Base-by-base conservation (phyloP, 2,329 filamentous ascomycete species). In the Zalaria obscura region DNA sequence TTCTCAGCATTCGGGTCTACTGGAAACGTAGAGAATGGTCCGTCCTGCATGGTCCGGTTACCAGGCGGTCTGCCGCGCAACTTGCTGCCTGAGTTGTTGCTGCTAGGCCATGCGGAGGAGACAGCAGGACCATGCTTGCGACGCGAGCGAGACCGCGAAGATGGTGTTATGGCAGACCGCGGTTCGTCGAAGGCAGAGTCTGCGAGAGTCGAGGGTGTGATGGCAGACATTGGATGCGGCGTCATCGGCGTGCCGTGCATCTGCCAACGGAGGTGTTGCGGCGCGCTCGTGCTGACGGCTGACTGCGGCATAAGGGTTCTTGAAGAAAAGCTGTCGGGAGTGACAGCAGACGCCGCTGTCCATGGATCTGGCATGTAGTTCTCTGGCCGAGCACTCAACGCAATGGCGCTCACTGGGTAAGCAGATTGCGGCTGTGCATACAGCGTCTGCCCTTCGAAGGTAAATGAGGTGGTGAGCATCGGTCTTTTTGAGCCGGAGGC, bases 41-140 rank as follows among this genome's bases (percentile, higher is more conserved):
- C 76, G 47, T 83, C 77, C 9, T 75, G 69, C 0, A 71, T 69
- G n/a, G 69, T 72, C 26, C 77, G 73, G 51, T 80, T 83, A 42
- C 78, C 82, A 0, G 85, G 84, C 35, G 88, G 88, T 45, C 88
- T 70, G 5, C 88, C 87, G 48, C 87, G 70, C 9, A 82, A 70
- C 57, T 88, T 93, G 2, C 80, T 79, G 4, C 70, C 75, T 1
- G 74, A 68, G 33, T 70, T 67, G 10, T 74, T 74, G 44, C 72
- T 75, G 47, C 76, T 76, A 42, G 81, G 77, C 88, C 88, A 95
- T 1, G 88, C 88, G 6, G 87, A 94, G 1, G 87, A 94, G 0
- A 94, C 85, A 5, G 84, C 86, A 0, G 86, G 83, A 0, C 87
- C 87, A 56, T 93, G 83, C 3, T 84, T 75, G 42, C 80, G 69